Conservation (phyloP, 2,329 filamentous ascomycete genomes). For the Pochonia chlamydosporia region DNA sequence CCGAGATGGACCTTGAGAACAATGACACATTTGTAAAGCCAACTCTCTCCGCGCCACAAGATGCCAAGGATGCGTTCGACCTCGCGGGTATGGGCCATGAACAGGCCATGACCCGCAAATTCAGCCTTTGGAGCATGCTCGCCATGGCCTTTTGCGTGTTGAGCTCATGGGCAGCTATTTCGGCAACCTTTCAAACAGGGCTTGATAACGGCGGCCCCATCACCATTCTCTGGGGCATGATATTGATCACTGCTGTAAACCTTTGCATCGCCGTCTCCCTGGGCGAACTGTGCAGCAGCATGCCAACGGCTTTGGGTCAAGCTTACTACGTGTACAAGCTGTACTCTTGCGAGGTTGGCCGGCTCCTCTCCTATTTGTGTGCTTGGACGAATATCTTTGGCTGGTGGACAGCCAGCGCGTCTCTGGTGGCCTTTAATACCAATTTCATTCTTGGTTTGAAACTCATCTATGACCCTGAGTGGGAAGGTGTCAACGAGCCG, state of each 20-base stretch:
- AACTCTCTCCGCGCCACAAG: no score
- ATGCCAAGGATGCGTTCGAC: slow-evolving; percentile 28
- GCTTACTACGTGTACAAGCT: slow-evolving; percentile 45
- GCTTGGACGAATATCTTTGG: slow-evolving; percentile 57
- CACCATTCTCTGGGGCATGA: slow-evolving; percentile 49
- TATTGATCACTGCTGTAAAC: slow-evolving; percentile 45
- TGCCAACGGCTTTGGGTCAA: slow-evolving; percentile 56
- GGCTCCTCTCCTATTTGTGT: slow-evolving; percentile 49
- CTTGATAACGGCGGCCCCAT: slow-evolving; percentile 49
- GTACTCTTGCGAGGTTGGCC: slow-evolving; percentile 32
- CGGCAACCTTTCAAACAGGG: slow-evolving; percentile 40
- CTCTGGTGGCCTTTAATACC: slow-evolving; percentile 52
- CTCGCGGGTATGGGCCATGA: slow-evolving; percentile 35
- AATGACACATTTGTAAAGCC: background rate
- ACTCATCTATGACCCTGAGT: slow-evolving; percentile 43
- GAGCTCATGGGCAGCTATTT: slow-evolving; percentile 53
- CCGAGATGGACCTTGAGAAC: background rate
- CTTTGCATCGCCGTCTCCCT: slow-evolving; percentile 48
- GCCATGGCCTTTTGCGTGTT: slow-evolving; percentile 51
- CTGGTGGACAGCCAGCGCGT: slow-evolving; percentile 52
- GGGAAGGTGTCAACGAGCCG: slow-evolving; percentile 36
- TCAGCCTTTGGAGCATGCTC: slow-evolving; percentile 51
- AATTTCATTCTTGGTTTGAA: slow-evolving; percentile 53
- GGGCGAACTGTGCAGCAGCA: slow-evolving; percentile 50
- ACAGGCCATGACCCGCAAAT: slow-evolving; percentile 37